A percentile compares a stretch with the other conserved stretches of the same genome.
phyloP scores from a whole-genome alignment of 2,329 filamentous ascomycete species.

The Beauveria asiatica region DNA sequence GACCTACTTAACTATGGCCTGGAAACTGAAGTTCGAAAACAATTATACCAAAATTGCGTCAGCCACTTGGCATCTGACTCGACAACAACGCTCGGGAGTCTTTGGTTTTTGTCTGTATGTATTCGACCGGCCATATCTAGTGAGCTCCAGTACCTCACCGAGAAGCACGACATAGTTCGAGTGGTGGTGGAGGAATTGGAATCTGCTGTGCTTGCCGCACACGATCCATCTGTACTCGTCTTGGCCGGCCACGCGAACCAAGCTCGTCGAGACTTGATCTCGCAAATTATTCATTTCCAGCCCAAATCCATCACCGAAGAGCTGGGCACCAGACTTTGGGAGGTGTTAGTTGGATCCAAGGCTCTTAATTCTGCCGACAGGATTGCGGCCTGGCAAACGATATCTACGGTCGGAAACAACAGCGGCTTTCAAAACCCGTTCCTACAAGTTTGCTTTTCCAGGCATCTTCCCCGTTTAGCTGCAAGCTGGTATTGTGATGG shows the following conservation, averaged over 20 bases:
- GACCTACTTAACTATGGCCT: conserved; percentile 51
- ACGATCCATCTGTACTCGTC: conserved; percentile 15
- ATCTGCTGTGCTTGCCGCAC: conserved; percentile 32
- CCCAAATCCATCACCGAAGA: conserved; percentile 53
- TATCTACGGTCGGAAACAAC: conserved; percentile 41
- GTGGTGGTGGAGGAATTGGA: conserved; percentile 59
- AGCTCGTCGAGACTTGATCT: conserved; percentile 50
- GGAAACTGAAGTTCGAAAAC: conserved; percentile 44
- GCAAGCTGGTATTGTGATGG: conserved; percentile 51
- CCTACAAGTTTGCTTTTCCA: conserved; percentile 41
- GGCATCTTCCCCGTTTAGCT: conserved; percentile 49
- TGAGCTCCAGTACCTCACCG: conserved; percentile 49
- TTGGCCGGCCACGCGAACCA: conserved; percentile 40
- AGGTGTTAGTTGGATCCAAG: conserved; percentile 58
- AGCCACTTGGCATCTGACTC: conserved; percentile 57
- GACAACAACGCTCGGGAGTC: conserved; percentile 60
- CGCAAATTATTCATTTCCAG: conserved; percentile 50
- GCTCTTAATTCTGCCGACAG: conserved; percentile 54
- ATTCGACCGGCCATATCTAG: conserved; percentile 35
- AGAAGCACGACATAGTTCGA: conserved; percentile 51
- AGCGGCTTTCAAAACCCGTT: conserved; percentile 45
- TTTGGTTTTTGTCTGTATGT: conserved; percentile 52
- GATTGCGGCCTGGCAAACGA: conserved; percentile 59
- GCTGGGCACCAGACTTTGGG: conserved; percentile 60
- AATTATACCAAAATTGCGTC: conserved; percentile 60